These are phyloP conservation scores for Epichloe sp. DNA, from an alignment of 2,329 filamentous ascomycete species.

Conservation along the genomic window DNA sequence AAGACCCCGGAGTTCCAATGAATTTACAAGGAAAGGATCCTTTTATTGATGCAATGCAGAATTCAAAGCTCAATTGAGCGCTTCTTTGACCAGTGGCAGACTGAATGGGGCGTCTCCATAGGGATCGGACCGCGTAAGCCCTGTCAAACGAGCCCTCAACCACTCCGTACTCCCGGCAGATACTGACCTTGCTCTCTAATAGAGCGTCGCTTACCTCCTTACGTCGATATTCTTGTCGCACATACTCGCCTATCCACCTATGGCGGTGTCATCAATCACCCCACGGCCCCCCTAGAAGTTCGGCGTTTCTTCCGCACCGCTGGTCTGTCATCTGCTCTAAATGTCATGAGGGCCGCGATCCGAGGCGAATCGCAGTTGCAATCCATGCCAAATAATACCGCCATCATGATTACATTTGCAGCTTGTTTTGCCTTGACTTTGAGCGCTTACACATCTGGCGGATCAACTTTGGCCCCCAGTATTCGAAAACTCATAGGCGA, in stretches of 20 bases:
- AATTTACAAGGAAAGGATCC: not conserved
- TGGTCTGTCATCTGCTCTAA: slow-evolving; percentile 58
- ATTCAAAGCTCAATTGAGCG: slow-evolving; percentile 49
- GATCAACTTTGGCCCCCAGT: slow-evolving; percentile 46
- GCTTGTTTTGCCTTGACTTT: slow-evolving; percentile 56
- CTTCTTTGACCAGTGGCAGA: slow-evolving; percentile 54
- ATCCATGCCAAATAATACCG: slow-evolving; percentile 68
- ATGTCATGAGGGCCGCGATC: slow-evolving; percentile 60
- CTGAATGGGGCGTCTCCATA: slow-evolving; percentile 47
- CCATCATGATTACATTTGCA: slow-evolving; percentile 68
- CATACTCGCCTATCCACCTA: slow-evolving; percentile 66
- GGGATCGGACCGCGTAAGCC: slow-evolving; percentile 33
- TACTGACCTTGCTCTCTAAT: not conserved
- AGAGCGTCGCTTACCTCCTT: slow-evolving; percentile 48
- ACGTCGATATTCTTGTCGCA: slow-evolving; percentile 61
- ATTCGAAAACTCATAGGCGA: slow-evolving; percentile 54
- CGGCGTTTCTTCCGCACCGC: slow-evolving; percentile 62
- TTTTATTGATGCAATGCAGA: not conserved
- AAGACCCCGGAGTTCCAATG: not conserved
- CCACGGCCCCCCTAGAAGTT: slow-evolving; percentile 57
- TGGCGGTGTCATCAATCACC: slow-evolving; percentile 61
- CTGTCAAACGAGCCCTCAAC: slow-evolving; percentile 4
- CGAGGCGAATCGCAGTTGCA: slow-evolving; percentile 56
- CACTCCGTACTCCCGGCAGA: no score
- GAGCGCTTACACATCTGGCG: slow-evolving; percentile 43